phyloP scores from a whole-genome alignment of 2,329 filamentous ascomycete species.

The Aspergillus felis region DNA sequence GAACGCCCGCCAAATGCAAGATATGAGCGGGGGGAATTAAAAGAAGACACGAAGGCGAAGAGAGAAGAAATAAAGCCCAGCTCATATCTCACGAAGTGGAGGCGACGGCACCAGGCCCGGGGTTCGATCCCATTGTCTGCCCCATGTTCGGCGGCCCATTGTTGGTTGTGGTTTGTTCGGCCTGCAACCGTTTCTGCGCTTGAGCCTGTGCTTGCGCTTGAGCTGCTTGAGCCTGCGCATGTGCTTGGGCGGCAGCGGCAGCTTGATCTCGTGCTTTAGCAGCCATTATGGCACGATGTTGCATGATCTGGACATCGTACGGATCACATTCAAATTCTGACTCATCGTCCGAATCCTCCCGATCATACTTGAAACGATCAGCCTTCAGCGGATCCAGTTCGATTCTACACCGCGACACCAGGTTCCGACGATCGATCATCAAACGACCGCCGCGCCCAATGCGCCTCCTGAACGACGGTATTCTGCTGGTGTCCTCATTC shows the following conservation, averaged over 20 bases:
- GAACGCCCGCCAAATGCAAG: slow-evolving; percentile 35
- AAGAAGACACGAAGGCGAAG: slow-evolving; percentile 12
- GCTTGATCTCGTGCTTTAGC: slow-evolving; percentile 41
- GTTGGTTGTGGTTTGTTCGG: slow-evolving; percentile 27
- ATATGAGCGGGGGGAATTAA: slow-evolving; percentile 13
- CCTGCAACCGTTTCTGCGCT: slow-evolving; percentile 34
- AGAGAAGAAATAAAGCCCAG: slow-evolving; percentile 17
- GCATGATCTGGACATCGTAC: slow-evolving; percentile 54
- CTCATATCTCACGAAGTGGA: slow-evolving; percentile 29
- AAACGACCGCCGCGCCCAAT: slow-evolving; percentile 79
- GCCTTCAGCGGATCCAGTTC: slow-evolving; percentile 46
- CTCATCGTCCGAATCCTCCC: slow-evolving; percentile 75
- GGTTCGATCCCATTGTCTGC: slow-evolving; percentile 27
- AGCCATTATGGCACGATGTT: slow-evolving; percentile 51
- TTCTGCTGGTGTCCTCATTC: slow-evolving; percentile 41
- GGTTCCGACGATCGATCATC: slow-evolving; percentile 80
- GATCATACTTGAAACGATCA: slow-evolving; percentile 83
- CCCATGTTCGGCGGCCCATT: slow-evolving; percentile 21
- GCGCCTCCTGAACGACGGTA: slow-evolving; percentile 74
- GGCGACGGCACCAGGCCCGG: slow-evolving; percentile 26
- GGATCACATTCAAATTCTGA: slow-evolving; percentile 73
- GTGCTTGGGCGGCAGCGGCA: slow-evolving; percentile 40
- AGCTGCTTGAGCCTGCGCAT: slow-evolving; percentile 40
- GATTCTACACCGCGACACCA: slow-evolving; percentile 52
- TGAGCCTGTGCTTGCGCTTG: slow-evolving; percentile 39